Conservation (phyloP, 768 basidiomycete genomes). For the Boletus rex-veris region DNA sequence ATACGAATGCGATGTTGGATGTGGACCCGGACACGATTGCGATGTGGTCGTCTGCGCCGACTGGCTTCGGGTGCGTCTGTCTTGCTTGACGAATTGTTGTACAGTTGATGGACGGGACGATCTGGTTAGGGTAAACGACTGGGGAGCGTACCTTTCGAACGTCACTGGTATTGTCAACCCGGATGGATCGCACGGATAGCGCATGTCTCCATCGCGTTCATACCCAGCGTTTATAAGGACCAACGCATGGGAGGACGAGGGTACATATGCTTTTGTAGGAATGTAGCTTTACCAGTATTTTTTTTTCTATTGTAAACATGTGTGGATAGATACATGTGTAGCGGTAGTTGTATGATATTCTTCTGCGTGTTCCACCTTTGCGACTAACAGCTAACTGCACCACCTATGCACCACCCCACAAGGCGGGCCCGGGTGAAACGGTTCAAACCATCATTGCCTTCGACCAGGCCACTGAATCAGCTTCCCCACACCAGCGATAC, state of each 20-base stretch:
- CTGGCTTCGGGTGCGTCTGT: constrained; percentile 53
- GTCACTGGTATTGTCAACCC: constrained; percentile 25
- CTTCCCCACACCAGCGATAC: neutral
- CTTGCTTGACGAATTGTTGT: neutral
- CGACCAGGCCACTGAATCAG: neutral
- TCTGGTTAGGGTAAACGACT: constrained; percentile 35
- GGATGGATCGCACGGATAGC: constrained; percentile 3
- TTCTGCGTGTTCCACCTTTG: too few relatives aligned
- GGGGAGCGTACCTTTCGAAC: constrained; percentile 37
- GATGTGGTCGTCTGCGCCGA: constrained; percentile 63
- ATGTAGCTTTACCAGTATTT: too few relatives aligned
- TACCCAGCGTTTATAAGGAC: too few relatives aligned
- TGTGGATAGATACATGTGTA: too few relatives aligned
- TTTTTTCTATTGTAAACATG: too few relatives aligned
- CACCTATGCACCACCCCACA: constrained; percentile 17
- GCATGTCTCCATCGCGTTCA: too few relatives aligned
- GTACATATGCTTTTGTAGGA: too few relatives aligned
- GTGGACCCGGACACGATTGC: constrained; percentile 51
- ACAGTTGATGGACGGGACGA: neutral
- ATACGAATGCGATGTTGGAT: constrained; percentile 2
- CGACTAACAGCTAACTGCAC: neutral
- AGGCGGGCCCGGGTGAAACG: constrained; percentile 19
- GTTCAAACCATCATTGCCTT: constrained; percentile 1
- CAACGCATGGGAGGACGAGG: too few relatives aligned
- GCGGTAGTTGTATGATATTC: too few relatives aligned